Conservation (phyloP, 1,284 basidiomycete species). For the Anthracocystis walkeri region DNA sequence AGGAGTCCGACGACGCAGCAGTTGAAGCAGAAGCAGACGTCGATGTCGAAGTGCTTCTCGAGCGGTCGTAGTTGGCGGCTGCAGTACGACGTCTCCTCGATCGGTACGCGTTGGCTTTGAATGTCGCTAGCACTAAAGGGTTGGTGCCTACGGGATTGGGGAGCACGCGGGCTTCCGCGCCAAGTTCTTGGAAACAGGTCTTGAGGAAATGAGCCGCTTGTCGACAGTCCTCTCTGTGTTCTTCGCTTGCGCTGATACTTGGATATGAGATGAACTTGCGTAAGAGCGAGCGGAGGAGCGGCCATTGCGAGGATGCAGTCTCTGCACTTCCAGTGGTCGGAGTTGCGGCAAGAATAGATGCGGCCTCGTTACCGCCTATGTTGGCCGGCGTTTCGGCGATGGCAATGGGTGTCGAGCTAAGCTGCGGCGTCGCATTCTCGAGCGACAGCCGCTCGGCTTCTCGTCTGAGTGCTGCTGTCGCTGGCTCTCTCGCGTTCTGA, state of each 20-base stretch:
- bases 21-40: conserved; percentile 17
- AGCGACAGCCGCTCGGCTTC: conserved; percentile 29
- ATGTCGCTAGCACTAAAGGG: conserved; percentile 64
- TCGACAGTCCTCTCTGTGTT: conserved; percentile 78
- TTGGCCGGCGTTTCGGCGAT: conserved; percentile 2
- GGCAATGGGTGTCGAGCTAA: conserved; percentile 17
- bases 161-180: conserved; percentile 60
- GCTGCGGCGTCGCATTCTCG: conserved; percentile 7
- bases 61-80: conserved; percentile 13
- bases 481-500: background rate
- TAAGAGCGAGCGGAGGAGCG: conserved; percentile 76
- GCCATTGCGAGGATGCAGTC: conserved; percentile 42
- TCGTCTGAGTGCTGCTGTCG: conserved; percentile 9
- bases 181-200: conserved; percentile 54
- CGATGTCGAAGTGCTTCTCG: conserved; percentile 28
- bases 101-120: conserved; percentile 46
- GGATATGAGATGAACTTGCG: conserved; percentile 88
- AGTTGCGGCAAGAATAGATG: conserved; percentile 9
- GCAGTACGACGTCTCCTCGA: conserved; percentile 19
- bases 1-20: conserved; percentile 16
- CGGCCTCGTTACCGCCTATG: conserved; percentile 11
- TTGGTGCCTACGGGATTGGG: conserved; percentile 51
- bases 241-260: conserved; percentile 80
- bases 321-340: background rate
- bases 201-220: conserved; percentile 66